phyloP scores from a whole-genome alignment of 2,329 filamentous ascomycete genomes.

The Fusarium sp. region DNA sequence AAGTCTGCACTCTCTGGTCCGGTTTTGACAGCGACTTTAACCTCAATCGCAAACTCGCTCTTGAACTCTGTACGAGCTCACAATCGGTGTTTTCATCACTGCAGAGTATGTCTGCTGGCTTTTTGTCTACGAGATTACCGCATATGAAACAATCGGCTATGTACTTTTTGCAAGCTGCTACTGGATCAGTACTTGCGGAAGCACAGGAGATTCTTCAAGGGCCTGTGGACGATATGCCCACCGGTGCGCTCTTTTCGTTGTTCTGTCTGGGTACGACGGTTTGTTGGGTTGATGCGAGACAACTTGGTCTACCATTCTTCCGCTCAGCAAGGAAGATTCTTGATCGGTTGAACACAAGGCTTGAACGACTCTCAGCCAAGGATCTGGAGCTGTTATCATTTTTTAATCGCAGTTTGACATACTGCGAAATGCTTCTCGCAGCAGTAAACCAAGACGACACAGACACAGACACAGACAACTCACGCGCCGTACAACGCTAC shows the following conservation, averaged over 20 bases:
- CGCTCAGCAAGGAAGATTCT: slow-evolving; percentile 46
- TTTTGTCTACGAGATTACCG: slow-evolving; percentile 50
- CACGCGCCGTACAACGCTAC: background rate
- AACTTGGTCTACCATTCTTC: slow-evolving; percentile 50
- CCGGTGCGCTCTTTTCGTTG: slow-evolving; percentile 51
- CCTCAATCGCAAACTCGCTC: slow-evolving; percentile 53
- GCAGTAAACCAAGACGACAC: slow-evolving; percentile 49
- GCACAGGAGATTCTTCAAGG: slow-evolving; percentile 44
- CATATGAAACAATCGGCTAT: slow-evolving; percentile 51
- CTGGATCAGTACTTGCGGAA: slow-evolving; percentile 50
- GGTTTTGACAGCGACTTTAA: slow-evolving; percentile 55
- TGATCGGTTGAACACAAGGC: slow-evolving; percentile 40
- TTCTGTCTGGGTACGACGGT: slow-evolving; percentile 56
- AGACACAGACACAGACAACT: background rate
- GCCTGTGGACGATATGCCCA: slow-evolving; percentile 44
- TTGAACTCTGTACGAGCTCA: slow-evolving; percentile 52
- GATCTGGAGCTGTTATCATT: slow-evolving; percentile 49
- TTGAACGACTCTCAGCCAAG: slow-evolving; percentile 17
- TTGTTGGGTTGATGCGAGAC: slow-evolving; percentile 53
- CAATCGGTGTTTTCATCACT: slow-evolving; percentile 53
- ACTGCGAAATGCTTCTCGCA: slow-evolving; percentile 56
- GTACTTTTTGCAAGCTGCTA: slow-evolving; percentile 50
- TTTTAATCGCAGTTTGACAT: slow-evolving; percentile 54
- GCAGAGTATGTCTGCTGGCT: slow-evolving; percentile 56
- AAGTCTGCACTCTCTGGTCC: slow-evolving; percentile 56